Evolutionary conservation across 1,284 basidiomycete species (phyloP).

Genomic region (Peniophora sp.): DNA sequence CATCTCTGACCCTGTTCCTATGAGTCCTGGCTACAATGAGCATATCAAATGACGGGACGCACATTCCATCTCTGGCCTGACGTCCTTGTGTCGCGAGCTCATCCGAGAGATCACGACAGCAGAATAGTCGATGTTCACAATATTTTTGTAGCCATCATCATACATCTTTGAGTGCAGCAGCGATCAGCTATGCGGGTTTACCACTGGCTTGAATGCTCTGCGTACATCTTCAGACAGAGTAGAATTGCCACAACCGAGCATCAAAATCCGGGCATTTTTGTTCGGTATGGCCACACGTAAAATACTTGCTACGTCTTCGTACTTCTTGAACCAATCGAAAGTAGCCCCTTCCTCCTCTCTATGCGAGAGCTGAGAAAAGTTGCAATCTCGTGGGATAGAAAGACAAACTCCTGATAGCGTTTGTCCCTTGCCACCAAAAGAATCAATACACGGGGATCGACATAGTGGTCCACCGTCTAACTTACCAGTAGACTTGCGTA

Average conservation of each 20-base stretch:
- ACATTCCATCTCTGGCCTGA: slow-evolving; percentile 76
- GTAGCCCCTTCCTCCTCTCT: slow-evolving; percentile 58
- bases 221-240: slow-evolving; percentile 67
- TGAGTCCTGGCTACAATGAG: background rate
- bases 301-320: slow-evolving; percentile 54
- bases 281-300: slow-evolving; percentile 58
- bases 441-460: background rate
- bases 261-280: slow-evolving; percentile 63
- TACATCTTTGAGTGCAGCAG: slow-evolving; percentile 65
- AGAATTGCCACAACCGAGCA: slow-evolving; percentile 91
- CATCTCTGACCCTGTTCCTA: slow-evolving; percentile 76
- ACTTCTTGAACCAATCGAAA: slow-evolving; percentile 87
- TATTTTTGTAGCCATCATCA: slow-evolving; percentile 80
- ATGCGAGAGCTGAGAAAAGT: background rate
- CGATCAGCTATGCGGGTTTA: too few relatives aligned
- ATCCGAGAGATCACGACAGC: slow-evolving; percentile 77
- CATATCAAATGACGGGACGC: background rate
- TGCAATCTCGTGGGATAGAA: background rate
- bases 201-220: slow-evolving; percentile 1
- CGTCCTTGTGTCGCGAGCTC: slow-evolving; percentile 45
- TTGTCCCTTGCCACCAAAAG: slow-evolving; percentile 42
- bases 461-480: too few relatives aligned
- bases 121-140: slow-evolving; percentile 89
- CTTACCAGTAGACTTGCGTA: slow-evolving; percentile 68
- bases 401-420: slow-evolving; percentile 56